Percentiles rank a stretch among this genome's conserved stretches.
These are phyloP conservation scores for Emmonsiellopsis sp. DNA, from an alignment of 2,329 filamentous ascomycete species.

Conservation along the genomic window DNA sequence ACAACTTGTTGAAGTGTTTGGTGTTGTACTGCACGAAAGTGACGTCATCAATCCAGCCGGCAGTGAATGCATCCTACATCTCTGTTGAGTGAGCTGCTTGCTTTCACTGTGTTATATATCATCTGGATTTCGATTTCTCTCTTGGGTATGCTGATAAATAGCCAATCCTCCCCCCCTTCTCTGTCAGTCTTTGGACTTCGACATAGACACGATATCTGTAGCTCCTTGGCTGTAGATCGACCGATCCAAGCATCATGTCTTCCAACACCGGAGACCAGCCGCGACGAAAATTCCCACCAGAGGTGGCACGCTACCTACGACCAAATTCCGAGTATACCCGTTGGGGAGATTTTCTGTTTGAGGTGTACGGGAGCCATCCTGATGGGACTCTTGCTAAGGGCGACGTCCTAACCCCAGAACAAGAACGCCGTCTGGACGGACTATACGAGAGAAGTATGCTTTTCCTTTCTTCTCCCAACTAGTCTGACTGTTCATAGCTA, in stretches of 20 bases:
- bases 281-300: background rate
- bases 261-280: background rate
- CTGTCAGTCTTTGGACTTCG: too few species aligned
- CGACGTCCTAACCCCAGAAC: background rate
- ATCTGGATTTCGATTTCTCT: too few species aligned
- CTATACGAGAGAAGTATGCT: background rate
- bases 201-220: too few species aligned
- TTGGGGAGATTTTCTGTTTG: background rate
- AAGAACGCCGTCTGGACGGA: background rate
- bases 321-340: background rate
- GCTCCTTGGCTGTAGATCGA: background rate
- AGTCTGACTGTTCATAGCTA: background rate
- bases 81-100: too few species aligned
- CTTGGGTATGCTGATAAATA: too few species aligned
- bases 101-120: background rate
- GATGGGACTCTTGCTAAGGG: background rate
- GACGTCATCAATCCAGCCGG: too few species aligned
- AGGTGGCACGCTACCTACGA: background rate
- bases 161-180: too few species aligned
- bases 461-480: background rate
- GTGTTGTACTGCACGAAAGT: too few species aligned
- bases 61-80: too few species aligned
- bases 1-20: too few species aligned
- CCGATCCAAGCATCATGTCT: background rate
- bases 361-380: background rate